A percentile compares a stretch with the other conserved stretches of the same genome.
Conservation (phyloP, 306 rosid species). For the Cicer yamashitae region DNA sequence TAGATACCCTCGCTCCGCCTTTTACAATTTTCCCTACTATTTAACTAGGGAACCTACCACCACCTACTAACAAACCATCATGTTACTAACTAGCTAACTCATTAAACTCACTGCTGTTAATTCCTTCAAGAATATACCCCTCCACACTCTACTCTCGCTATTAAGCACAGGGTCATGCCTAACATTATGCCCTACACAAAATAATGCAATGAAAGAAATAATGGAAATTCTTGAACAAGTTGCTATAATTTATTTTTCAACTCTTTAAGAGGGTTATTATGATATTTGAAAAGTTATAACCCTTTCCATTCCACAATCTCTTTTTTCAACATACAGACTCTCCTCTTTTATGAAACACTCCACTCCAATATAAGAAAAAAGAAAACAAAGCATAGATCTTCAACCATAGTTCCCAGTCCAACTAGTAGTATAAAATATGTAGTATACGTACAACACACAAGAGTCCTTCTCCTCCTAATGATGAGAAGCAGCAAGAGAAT, state of each 20-base stretch:
- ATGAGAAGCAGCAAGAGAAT: slow-evolving; percentile 36
- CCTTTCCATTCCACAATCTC: not conserved
- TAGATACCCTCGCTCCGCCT: too few relatives aligned
- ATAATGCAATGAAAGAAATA: not conserved
- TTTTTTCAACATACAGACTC: too few relatives aligned
- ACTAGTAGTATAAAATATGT: slow-evolving; percentile 15
- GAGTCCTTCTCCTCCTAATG: slow-evolving; percentile 2
- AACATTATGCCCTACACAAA: too few relatives aligned
- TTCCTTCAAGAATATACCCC: too few relatives aligned
- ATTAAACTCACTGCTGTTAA: too few relatives aligned
- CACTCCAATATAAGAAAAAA: slow-evolving; percentile 10
- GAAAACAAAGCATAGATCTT: slow-evolving; percentile 14
- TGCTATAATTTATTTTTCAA: not conserved
- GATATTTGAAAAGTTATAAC: too few relatives aligned
- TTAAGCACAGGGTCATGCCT: too few relatives aligned
- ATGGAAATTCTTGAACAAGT: not conserved
- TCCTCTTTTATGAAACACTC: slow-evolving; percentile 12
- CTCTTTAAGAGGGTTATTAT: slow-evolving; percentile 9
- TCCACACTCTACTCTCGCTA: too few relatives aligned
- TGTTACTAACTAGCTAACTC: too few relatives aligned
- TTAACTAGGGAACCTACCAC: too few relatives aligned
- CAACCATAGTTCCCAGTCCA: slow-evolving; percentile 22
- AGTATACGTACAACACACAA: slow-evolving; percentile 5
- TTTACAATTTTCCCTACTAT: too few relatives aligned
- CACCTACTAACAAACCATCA: too few relatives aligned